Base-by-base conservation (phyloP, 176 grass and related monocot species). In the Tillandsia fasciculata region DNA sequence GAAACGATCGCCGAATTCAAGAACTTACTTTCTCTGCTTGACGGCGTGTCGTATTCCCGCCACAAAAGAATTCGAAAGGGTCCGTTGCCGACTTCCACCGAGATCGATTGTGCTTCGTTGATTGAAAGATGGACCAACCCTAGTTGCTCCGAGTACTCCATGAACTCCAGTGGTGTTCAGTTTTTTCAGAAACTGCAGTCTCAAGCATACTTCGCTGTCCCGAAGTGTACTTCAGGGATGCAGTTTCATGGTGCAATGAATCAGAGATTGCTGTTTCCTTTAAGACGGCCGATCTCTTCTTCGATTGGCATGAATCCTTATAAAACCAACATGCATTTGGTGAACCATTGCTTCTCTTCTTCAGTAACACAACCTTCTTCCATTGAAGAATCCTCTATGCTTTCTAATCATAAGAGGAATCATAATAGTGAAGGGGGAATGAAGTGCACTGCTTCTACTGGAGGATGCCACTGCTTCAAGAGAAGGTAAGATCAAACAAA, bases 381-480 rank as follows among this genome's bases (percentile, higher is more conserved):
- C 1, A 8, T 69, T 3, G 49, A 50, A 23, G 28, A 23, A 22
- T 61, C 53, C 53, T 72, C 52, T 9, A 18, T 72, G 14, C 15
- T 72, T 5, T 29, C 70, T 23, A 18, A 61, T 61, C 56, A n/a
- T 8, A 61, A 58, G 52, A 59, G 15, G 28, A 56, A 74, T 48
- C 47, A 74, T 51, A 59, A 23, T 22, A 72, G 70, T 10, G 57
- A 63, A 52, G 59, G 22, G 11, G 71, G 33, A 10, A 23, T 11
- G 53, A 61, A n/a, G 17, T 63, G 71, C 54, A 26, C 71, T 12
- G 54, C 29, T 3, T 63, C 59, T 2, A 74, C 33, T 12, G 72
- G 58, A n/a, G 72, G 72, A 50, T 65, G 72, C 20, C 72, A 65
- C 42, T 74, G 72, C 48, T 64, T 59, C 1, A 74, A 74, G 51